Evolutionary conservation across 2,329 filamentous ascomycete species (phyloP), one percentile per base, ranked within the genome.

Genomic region (Cordyceps javanica): DNA sequence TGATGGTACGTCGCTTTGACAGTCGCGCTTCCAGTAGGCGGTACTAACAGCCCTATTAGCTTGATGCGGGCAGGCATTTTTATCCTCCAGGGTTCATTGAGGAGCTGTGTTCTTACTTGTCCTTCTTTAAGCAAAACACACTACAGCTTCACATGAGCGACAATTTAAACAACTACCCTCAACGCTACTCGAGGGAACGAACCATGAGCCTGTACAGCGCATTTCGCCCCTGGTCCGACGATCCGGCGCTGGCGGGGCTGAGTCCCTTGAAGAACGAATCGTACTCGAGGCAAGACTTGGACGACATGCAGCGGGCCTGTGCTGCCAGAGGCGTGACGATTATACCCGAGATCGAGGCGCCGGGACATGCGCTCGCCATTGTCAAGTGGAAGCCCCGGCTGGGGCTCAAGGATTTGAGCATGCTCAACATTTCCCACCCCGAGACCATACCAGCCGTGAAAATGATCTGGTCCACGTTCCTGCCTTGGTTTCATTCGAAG

Each of bases 61-160:
- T 85, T 5, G 82, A 85, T 56, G 75, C 70, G 3, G 82, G 74
- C 1, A 74, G 82, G 5, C 80, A 84, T 64, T 85, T 76, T 66
- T 84, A 84, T 61, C 77, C 81, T 0, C 69, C 73, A 5, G 70
- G 75, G 14, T 84, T 82, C 60, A 63, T 85, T 11, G 71, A 75
- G 42, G 81, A 83, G 14, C 69, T 85, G 60, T 85, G 82, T 66
- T 74, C 76, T 0, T 85, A 83, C 65, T 77, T 82, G 61, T 83
- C 81, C 23, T 84, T 80, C 64, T 85, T 82, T 69, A 85, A 85
- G 63, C 77, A 83, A 60, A 83, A 82, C 60, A 77, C 76, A 1
- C 79, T 85, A 51, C 82, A 84, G 41, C 67, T 84, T 21, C 82
- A 85, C 63, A 71, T 82, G 3, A 81, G 76, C 59, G 82, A 85